Percentiles rank a stretch among this genome's conserved stretches.
Conservation (phyloP, 1,284 basidiomycete species). For the Baeospora myosura region DNA sequence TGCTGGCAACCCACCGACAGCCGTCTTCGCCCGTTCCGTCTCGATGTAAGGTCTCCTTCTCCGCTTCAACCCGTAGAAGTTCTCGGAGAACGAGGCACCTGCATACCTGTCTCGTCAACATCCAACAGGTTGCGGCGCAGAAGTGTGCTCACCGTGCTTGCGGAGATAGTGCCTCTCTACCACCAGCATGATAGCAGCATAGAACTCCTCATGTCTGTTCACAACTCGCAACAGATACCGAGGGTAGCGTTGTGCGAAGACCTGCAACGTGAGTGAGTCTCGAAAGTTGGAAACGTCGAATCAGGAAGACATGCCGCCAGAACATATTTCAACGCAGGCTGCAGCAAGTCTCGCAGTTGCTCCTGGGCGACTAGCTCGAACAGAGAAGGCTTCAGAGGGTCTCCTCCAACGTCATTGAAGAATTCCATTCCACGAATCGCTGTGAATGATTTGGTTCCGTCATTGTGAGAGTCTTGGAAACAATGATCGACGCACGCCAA, state of each 20-base stretch:
- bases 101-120: not conserved
- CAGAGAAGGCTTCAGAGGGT: constrained; percentile 79
- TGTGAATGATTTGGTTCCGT: no score
- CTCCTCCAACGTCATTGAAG: constrained; percentile 65
- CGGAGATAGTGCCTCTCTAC: constrained; percentile 89
- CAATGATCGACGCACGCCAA: no score
- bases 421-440: constrained; percentile 66
- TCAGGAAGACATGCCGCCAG: constrained; percentile 58
- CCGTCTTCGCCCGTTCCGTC: constrained; percentile 55
- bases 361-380: constrained; percentile 96
- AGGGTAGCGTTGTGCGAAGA: constrained; percentile 93
- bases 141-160: constrained; percentile 56
- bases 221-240: constrained; percentile 88
- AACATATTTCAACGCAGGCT: constrained; percentile 94
- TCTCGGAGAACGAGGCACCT: constrained; percentile 89
- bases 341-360: constrained; percentile 86
- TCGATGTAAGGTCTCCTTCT: constrained; percentile 66
- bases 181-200: constrained; percentile 80
- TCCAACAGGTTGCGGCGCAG: not conserved
- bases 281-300: not conserved
- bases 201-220: constrained; percentile 95
- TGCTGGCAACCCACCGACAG: constrained; percentile 55
- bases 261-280: constrained; percentile 37
- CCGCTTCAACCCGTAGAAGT: constrained; percentile 87
- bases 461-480: no score